Percentiles rank a stretch among this genome's conserved stretches.
Evolutionary conservation across 176 grass and related monocot genomes (phyloP).

Genomic region (Rhipidocladum racemiflorum): DNA sequence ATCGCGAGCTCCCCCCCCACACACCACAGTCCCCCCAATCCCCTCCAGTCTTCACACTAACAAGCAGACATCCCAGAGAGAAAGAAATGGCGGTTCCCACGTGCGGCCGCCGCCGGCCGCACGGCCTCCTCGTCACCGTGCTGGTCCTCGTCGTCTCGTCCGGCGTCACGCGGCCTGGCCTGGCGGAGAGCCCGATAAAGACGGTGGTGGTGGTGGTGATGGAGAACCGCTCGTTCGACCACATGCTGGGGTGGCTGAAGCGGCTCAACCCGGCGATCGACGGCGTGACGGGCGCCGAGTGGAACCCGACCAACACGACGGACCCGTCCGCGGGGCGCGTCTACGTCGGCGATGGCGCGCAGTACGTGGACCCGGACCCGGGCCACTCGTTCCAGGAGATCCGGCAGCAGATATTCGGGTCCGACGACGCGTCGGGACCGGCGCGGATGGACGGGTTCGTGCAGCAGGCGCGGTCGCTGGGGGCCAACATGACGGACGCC

Average conservation of each 20-base stretch:
- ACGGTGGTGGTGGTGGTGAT: constrained; percentile 91
- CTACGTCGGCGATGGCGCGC: constrained; percentile 73
- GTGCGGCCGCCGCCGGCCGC: not conserved
- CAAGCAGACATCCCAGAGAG: not conserved
- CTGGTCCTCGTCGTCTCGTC: constrained; percentile 12
- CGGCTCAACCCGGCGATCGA: constrained; percentile 77
- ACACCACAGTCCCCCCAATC: not conserved
- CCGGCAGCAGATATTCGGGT: constrained; percentile 90
- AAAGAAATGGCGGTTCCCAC: constrained; percentile 20
- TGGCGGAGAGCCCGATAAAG: constrained; percentile 54
- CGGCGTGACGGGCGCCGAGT: constrained; percentile 69
- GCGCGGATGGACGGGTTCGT: constrained; percentile 82
- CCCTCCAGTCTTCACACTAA: not conserved
- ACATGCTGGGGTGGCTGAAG: constrained; percentile 99
- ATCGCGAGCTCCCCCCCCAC: constrained; percentile 12
- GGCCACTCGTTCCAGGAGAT: constrained; percentile 98
- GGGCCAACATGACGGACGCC: constrained; percentile 55
- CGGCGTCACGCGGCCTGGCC: not conserved
- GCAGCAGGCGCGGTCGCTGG: constrained; percentile 76
- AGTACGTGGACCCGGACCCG: constrained; percentile 93
- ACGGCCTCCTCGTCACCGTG: not conserved
- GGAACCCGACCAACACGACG: constrained; percentile 58
- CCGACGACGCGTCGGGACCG: constrained; percentile 47
- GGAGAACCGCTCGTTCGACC: constrained; percentile 99
- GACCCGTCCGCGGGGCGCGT: constrained; percentile 52